phyloP scores from a whole-genome alignment of 2,329 filamentous ascomycete species.

The Aspergillus jensenii region DNA sequence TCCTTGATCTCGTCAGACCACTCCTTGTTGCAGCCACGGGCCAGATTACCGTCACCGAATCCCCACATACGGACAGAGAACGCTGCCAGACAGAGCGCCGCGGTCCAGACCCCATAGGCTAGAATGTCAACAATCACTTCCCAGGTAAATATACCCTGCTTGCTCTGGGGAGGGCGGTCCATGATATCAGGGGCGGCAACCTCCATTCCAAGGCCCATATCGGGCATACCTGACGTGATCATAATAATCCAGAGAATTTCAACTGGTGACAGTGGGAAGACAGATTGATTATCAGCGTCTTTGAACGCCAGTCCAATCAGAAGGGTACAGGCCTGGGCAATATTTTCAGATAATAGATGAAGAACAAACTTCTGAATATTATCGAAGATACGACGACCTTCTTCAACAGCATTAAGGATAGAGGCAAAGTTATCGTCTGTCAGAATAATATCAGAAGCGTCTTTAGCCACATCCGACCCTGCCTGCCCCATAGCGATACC shows the following conservation, averaged over 20 bases:
- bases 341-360: conserved; percentile 75
- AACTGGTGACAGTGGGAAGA: conserved; percentile 81
- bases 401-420: conserved; percentile 78
- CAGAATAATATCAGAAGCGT: conserved; percentile 63
- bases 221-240: conserved; percentile 83
- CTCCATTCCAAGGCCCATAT: conserved; percentile 87
- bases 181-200: conserved; percentile 74
- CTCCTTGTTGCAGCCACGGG: conserved; percentile 59
- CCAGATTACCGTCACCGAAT: conserved; percentile 60
- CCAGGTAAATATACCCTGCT: conserved; percentile 71
- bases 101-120: conserved; percentile 77
- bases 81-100: conserved; percentile 62
- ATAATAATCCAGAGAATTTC: conserved; percentile 95
- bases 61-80: conserved; percentile 68
- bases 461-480: conserved; percentile 80
- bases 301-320: conserved; percentile 81
- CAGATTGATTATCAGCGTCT: conserved; percentile 68
- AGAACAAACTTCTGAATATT: conserved; percentile 88
- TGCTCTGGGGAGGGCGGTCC: conserved; percentile 71
- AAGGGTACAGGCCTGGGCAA: conserved; percentile 78
- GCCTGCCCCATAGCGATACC: conserved; percentile 83
- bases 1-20: conserved; percentile 42
- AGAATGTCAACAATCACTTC: conserved; percentile 78
- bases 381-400: conserved; percentile 82
- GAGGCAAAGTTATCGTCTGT: conserved; percentile 86